phyloP scores from a whole-genome alignment of 495 filamentous ascomycete species.

The Friedmanniomyces simplex region DNA sequence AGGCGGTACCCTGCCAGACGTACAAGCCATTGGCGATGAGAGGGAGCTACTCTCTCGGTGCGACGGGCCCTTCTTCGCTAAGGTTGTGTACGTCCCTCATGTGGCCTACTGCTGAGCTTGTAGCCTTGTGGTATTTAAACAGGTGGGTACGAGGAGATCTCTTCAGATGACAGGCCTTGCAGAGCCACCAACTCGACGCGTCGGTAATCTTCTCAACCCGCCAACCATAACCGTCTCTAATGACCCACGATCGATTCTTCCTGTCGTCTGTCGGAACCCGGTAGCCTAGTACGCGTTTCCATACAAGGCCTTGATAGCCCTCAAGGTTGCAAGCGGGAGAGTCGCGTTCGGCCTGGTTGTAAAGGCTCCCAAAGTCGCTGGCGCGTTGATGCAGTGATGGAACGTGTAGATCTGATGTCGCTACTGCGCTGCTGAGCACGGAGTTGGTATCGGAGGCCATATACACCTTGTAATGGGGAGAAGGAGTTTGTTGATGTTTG shows the following conservation, averaged over 20 bases:
- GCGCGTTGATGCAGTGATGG: too few species aligned
- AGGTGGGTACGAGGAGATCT: background rate
- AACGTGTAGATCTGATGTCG: too few species aligned
- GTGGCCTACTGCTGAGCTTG: background rate
- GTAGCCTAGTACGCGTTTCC: background rate
- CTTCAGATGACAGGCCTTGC: background rate
- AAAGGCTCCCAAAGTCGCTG: too few species aligned
- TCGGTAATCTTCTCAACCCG: background rate
- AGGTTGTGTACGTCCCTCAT: background rate
- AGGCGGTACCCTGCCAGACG: too few species aligned
- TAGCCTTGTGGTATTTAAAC: background rate
- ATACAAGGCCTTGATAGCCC: background rate
- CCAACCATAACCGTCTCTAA: background rate
- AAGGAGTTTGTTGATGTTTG: too few species aligned
- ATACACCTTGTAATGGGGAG: too few species aligned
- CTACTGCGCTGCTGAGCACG: too few species aligned
- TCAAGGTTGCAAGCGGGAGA: background rate
- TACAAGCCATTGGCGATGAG: too few species aligned
- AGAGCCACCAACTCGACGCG: background rate
- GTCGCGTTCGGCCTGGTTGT: background rate
- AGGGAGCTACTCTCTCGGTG: too few species aligned
- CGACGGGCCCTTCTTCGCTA: background rate
- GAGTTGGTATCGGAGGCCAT: too few species aligned
- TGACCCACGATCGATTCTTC: background rate
- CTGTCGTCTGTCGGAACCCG: background rate